Conservation (phyloP, 805 yeast genomes). For the Suhomyces faveliae region DNA sequence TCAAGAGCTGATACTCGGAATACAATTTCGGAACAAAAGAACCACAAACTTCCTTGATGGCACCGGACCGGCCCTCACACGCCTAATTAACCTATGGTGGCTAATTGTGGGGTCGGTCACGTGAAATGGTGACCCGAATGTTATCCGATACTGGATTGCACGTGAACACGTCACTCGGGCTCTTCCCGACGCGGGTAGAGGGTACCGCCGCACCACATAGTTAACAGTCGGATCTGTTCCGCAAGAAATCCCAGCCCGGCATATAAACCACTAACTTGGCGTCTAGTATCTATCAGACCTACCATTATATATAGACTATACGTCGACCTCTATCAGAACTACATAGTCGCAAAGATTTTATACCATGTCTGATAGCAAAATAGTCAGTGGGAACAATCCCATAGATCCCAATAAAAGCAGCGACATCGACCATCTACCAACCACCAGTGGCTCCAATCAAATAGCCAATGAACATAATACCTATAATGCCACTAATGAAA, state of each 20-base stretch:
- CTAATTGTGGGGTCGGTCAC: too few relatives aligned
- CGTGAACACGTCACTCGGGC: background rate
- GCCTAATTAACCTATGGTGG: too few relatives aligned
- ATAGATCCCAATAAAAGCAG: background rate
- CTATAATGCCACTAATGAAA: background rate
- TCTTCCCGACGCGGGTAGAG: background rate
- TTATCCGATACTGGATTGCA: background rate
- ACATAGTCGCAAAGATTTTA: too few relatives aligned
- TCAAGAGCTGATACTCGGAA: too few relatives aligned
- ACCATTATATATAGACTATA: background rate
- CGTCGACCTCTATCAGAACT: too few relatives aligned
- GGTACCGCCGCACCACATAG: constrained; percentile 1
- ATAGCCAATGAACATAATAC: background rate
- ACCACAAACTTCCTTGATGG: too few relatives aligned
- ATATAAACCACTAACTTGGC: background rate
- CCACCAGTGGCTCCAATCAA: background rate
- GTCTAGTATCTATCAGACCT: background rate
- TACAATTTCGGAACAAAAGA: too few relatives aligned
- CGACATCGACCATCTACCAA: background rate
- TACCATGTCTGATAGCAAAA: background rate
- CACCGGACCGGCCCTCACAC: too few relatives aligned
- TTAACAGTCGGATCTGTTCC: background rate
- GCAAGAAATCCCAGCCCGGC: background rate
- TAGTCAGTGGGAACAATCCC: background rate
- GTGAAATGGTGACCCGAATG: background rate